These are phyloP conservation scores for Xylaria sp. DNA, from an alignment of 2,329 filamentous ascomycete species.

Conservation along the genomic window DNA sequence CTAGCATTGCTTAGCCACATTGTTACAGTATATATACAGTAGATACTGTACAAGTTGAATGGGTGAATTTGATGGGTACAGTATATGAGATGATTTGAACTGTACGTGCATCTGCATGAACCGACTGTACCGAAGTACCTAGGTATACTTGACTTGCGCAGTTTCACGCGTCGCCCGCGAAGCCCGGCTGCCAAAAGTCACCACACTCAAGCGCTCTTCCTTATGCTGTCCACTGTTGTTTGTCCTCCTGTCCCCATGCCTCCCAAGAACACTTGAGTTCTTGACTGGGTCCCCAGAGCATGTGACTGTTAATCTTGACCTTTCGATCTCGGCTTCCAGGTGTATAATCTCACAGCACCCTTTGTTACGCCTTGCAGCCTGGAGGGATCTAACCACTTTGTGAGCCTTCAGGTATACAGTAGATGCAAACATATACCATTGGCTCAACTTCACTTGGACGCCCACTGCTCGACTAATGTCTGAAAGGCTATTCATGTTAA, in stretches of 20 bases:
- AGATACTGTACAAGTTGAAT: not conserved
- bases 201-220: not conserved
- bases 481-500: not conserved
- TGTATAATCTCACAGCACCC: not conserved
- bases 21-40: too few species aligned
- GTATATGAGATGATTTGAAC: not conserved
- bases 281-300: not conserved
- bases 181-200: constrained; percentile 7
- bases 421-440: constrained; percentile 13
- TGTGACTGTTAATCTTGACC: not conserved
- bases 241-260: not conserved
- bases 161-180: constrained; percentile 27
- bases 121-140: not conserved
- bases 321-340: not conserved
- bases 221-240: not conserved
- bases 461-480: not conserved
- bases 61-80: not conserved
- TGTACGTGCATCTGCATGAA: constrained; percentile 4
- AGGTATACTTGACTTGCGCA: not conserved
- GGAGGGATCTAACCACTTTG: not conserved
- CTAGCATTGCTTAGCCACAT: too few species aligned
- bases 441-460: constrained; percentile 5
- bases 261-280: not conserved
- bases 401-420: constrained; percentile 3
- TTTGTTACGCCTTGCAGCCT: constrained; percentile 3